phyloP scores from a whole-genome alignment of 2,329 filamentous ascomycete genomes.

The Cyclaneusma minus region DNA sequence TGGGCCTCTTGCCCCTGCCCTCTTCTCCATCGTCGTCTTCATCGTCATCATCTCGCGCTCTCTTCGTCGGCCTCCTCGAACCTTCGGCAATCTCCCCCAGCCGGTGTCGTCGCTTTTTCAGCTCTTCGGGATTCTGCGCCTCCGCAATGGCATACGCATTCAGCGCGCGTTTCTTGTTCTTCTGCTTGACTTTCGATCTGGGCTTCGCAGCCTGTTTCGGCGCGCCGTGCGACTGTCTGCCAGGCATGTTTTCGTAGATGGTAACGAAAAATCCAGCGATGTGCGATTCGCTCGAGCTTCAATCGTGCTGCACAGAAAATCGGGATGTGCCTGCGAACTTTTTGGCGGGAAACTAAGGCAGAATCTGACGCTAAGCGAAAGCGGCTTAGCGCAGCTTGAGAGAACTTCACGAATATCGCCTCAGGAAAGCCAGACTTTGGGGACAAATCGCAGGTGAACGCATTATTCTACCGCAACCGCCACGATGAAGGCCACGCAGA shows the following conservation, averaged over 20 bases:
- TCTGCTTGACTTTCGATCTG: constrained; percentile 26
- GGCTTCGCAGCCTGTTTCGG: constrained; percentile 11
- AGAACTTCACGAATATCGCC: no score
- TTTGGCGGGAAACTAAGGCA: no score
- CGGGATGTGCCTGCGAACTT: no score
- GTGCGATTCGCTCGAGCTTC: constrained; percentile 7
- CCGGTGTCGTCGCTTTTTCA: constrained; percentile 37
- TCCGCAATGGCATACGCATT: constrained; percentile 53
- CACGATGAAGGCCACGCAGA: constrained; percentile 52
- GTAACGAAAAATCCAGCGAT: constrained; percentile 10
- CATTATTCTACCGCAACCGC: constrained; percentile 2
- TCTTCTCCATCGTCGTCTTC: constrained; percentile 22
- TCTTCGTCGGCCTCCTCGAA: constrained; percentile 21
- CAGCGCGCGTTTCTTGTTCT: constrained; percentile 25
- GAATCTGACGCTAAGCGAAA: no score
- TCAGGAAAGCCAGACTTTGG: no score
- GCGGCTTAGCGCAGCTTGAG: no score
- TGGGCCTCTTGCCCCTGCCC: constrained; percentile 19
- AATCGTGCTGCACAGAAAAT: constrained; percentile 2
- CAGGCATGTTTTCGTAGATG: constrained; percentile 14
- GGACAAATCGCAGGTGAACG: no score
- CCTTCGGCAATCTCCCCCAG: constrained; percentile 37
- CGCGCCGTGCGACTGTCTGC: constrained; percentile 20
- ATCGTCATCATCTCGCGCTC: constrained; percentile 26
- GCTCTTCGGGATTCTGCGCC: constrained; percentile 32